These are phyloP conservation scores for Cryptococcus sp. DNA, from an alignment of 1,284 basidiomycete genomes.

Conservation along the genomic window DNA sequence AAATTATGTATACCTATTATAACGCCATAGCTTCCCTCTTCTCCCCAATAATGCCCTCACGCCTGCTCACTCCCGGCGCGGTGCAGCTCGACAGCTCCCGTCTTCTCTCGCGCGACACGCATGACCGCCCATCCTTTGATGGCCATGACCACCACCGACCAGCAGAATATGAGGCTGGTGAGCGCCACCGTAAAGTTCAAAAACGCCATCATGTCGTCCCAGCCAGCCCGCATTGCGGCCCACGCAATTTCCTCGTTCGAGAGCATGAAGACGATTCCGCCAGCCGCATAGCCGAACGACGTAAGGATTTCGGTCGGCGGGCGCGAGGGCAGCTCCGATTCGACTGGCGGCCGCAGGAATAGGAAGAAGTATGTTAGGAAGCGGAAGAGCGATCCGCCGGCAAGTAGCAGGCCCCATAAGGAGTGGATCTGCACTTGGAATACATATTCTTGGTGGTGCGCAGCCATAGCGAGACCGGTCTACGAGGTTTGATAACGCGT, in stretches of 20 bases:
- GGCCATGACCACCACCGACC: slow-evolving; percentile 69
- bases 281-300: slow-evolving; percentile 78
- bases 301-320: slow-evolving; percentile 91
- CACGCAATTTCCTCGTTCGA: slow-evolving; percentile 88
- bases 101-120: slow-evolving; percentile 12
- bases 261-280: slow-evolving; percentile 89
- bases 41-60: neutral
- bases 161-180: slow-evolving; percentile 79
- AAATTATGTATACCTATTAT: slow-evolving; percentile 1
- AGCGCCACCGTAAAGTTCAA: slow-evolving; percentile 63
- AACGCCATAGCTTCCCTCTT: neutral
- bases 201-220: slow-evolving; percentile 68
- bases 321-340: slow-evolving; percentile 78
- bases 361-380: slow-evolving; percentile 87
- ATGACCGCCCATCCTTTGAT: slow-evolving; percentile 69
- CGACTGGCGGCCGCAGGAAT: slow-evolving; percentile 67
- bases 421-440: slow-evolving; percentile 78
- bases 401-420: slow-evolving; percentile 91
- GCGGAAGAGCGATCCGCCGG: slow-evolving; percentile 63
- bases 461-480: slow-evolving; percentile 94
- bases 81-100: too few relatives aligned
- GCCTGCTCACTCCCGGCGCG: neutral
- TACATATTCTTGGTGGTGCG: slow-evolving; percentile 81
- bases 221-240: slow-evolving; percentile 86
- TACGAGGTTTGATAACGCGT: slow-evolving; percentile 10